Base-by-base conservation (phyloP, 208 protist species). In the Trypanosoma boissoni region DNA sequence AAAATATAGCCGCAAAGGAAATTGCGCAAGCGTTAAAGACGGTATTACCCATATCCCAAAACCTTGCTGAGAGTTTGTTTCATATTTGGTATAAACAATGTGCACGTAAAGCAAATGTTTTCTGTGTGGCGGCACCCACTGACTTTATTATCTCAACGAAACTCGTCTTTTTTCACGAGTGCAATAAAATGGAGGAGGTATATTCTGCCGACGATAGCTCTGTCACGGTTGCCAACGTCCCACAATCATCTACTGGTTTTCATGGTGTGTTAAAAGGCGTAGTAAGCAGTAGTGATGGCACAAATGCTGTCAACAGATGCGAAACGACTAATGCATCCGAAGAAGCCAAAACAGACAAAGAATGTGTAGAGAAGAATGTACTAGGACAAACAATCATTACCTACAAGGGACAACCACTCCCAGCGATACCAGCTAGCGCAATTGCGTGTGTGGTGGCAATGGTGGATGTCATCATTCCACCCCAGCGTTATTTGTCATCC, bases 381-480 rank as follows among this genome's bases (percentile, higher is more conserved):
- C 43, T 65, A 4, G 42, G 56, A 67, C 28, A 76, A 63, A 64
- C 58, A 74, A 32, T 60, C 54, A 62, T 69, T 23, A 48, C 44
- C 12, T 64, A 52, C 24, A 78, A 80, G 51, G 78, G 67, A 32
- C 65, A 60, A 3, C 29, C 28, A 9, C 61, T 80, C 28, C 62
- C 71, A 31, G 54, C 67, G 4, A 81, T 91, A 27, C 83, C 83
- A 23, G 66, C 69, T 18, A 44, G 6, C 16, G 86, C 86, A 0
- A 56, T 61, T 10, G 86, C 86, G 9, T 78, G 68, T 44, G 87
- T 69, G 12, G 24, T 88, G 37, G 64, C 88, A 3, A 68, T 71
- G 16, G 39, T 94, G n/a, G 83, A 90, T 45, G 83, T 91, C 16
- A 81, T 88, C 10, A 75, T 83, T 5, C 87, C 87, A 12, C 87